Evolutionary conservation across 2,329 filamentous ascomycete species (phyloP), one percentile per base, ranked within the genome.

Genomic region (Didymella exigua): DNA sequence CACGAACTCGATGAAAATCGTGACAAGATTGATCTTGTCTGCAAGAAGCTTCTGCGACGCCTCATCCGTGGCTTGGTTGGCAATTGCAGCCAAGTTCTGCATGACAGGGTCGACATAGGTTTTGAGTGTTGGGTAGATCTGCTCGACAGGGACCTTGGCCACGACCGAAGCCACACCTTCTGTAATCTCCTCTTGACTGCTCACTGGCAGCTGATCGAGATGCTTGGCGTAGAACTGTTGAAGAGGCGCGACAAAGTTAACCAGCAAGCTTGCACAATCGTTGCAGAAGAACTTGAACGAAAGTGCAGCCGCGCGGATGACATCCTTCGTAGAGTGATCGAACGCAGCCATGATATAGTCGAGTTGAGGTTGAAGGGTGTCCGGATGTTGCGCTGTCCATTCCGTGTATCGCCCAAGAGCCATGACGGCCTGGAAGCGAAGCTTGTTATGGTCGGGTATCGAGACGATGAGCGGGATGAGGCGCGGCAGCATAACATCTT

Each of bases 381-480:
- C 91, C 0, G 93, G 91, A 69, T 99, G 95, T 42, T 91, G 87
- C 5, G 95, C 87, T 0, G 96, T 99, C 95, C 95, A 99, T 75
- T 98, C 93, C 0, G 96, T 99, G 72, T 99, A 99, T 59, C 95
- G 86, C 31, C 92, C 95, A 19, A 99, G 84, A 3, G 96, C 93
- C 92, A 99, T 97, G 69, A 98, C 96, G 5, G 93, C 93, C 59
- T 96, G 93, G 76, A 99, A 99, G 7, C 93, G 91, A n/a, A 99
- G 84, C 79, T 98, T 99, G 76, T 98, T 91, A 68, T 99, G 95
- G 69, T 90, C 88, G 0, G 95, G 95, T 57, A 99, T 96, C 71
- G 96, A 90, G 10, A 96, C 91, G 59, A 99, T 86, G 52, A 99
- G 82, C 16, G 93, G 93, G 78, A 99, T 96, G 14, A 99, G 86